Base-by-base conservation (phyloP, 139 green algal genomes). In the Volvox reticuliferus region DNA sequence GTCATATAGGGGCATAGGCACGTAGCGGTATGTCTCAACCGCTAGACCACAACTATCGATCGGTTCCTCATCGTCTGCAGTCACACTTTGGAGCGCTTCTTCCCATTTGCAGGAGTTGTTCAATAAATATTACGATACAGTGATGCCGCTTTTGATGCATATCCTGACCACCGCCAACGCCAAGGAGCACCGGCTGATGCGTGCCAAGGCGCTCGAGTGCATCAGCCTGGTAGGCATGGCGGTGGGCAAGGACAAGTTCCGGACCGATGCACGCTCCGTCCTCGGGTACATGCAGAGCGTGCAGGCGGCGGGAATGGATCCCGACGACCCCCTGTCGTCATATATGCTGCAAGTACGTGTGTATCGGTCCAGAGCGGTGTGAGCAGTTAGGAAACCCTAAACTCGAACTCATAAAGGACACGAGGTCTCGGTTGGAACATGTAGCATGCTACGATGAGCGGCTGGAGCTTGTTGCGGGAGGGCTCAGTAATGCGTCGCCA, bases 221-320 rank as follows among this genome's bases (percentile, higher is more conserved):
- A 97, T 99, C 86, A 97, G 91, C 30, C 95, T 99, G 62, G 97
- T 99, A 83, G 98, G 97, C 93, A 99, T 99, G 98, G 97, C 98
- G 12, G 98, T 99, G 69, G 98, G 98, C 65, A 95, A 95, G 75
- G 98, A 99, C 30, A 93, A 94, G 24, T 99, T 99, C 94, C 90
- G 96, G 9, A 68, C 83, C 0, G 97, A 99, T 91, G 98, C 98
- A 12, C n/a, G 71, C 30, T 26, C 16, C 32, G 86, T 90, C 50
- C n/a, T 89, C 33, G 69, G 28, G 37, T 89, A 89, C 84, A 89
- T 88, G 85, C 85, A 89, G 73, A 9, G 19, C 6, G 86, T 90
- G 50, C 86, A 98, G 91, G 87, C 82, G 26, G 82, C 89, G 16
- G 93, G 95, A 50, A 91, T 98, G 75, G 96, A 98, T 36, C 22